A percentile compares a stretch with the other conserved stretches of the same genome.
These are phyloP conservation scores for Nitzschia palea DNA, from an alignment of 108 stramenopile genomes.

Conservation along the genomic window DNA sequence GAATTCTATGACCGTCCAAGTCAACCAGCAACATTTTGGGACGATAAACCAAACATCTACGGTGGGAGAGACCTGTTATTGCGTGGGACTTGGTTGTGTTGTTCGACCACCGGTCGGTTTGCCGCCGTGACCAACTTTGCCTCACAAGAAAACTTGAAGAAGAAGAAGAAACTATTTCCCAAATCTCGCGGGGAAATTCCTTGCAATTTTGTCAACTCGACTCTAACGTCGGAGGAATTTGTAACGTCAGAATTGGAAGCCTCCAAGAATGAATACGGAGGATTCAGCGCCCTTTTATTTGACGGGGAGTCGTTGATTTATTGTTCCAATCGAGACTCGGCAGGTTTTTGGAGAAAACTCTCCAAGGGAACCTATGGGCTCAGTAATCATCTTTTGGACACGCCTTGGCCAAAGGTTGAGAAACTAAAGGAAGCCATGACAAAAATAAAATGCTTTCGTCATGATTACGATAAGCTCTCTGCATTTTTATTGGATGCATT, in stretches of 20 bases:
- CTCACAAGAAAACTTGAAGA: not conserved
- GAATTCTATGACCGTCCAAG: conserved; percentile 7
- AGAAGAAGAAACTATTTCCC: too few relatives aligned
- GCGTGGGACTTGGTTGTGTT: conserved; percentile 2
- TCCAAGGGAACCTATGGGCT: not conserved
- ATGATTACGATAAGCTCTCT: not conserved
- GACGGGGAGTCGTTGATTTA: conserved; percentile 3
- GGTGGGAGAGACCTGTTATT: conserved; percentile 8
- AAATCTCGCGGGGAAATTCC: not conserved
- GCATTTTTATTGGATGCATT: not conserved
- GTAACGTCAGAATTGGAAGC: not conserved
- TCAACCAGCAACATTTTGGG: not conserved
- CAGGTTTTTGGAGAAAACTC: not conserved
- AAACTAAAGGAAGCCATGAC: not conserved
- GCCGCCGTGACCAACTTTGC: not conserved
- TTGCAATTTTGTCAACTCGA: not conserved
- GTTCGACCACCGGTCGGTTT: conserved; percentile 1
- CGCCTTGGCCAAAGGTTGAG: not conserved
- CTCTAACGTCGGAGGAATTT: not conserved
- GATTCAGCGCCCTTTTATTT: not conserved
- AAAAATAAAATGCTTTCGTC: not conserved
- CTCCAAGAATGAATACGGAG: not conserved
- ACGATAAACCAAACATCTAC: not conserved
- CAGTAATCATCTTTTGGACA: conserved; percentile 11
- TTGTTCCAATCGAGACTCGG: not conserved